Evolutionary conservation across 305 asterid species (phyloP).

Genomic region (Fraxinus floribunda): DNA sequence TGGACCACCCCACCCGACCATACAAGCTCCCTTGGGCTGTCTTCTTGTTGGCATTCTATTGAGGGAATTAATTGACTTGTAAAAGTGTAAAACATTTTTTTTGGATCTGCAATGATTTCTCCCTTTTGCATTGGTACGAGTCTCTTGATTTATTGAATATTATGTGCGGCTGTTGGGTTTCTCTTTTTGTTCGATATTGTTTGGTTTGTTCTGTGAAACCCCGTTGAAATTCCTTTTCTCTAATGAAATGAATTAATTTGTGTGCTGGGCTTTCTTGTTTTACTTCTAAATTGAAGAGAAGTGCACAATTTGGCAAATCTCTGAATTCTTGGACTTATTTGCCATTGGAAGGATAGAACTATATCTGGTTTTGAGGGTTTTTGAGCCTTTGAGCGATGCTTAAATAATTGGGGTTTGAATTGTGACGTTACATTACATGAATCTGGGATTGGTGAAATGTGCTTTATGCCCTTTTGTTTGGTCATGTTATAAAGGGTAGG

Average conservation of each 20-base stretch:
- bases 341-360: conserved; percentile 4
- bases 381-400: not conserved
- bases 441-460: conserved; percentile 5
- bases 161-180: conserved; percentile 11
- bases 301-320: conserved; percentile 1
- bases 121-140: conserved; percentile 5
- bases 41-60: conserved; percentile 20
- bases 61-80: conserved; percentile 11
- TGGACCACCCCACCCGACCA: conserved; percentile 32
- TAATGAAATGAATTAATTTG: conserved; percentile 27
- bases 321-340: not conserved
- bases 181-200: conserved; percentile 3
- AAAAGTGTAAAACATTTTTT: conserved; percentile 6
- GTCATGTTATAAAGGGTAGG: not conserved
- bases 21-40: conserved; percentile 25
- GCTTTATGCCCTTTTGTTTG: conserved; percentile 10
- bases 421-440: not conserved
- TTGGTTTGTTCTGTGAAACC: conserved; percentile 18
- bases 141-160: conserved; percentile 24
- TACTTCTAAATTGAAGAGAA: conserved; percentile 22
- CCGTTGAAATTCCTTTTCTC: conserved; percentile 18
- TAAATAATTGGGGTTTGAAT: conserved; percentile 18
- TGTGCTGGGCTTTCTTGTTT: conserved; percentile 32
- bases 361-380: not conserved
- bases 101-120: conserved; percentile 35